Base-by-base conservation (phyloP, 148 eudicot genomes). In the Fallopia convolvulus region DNA sequence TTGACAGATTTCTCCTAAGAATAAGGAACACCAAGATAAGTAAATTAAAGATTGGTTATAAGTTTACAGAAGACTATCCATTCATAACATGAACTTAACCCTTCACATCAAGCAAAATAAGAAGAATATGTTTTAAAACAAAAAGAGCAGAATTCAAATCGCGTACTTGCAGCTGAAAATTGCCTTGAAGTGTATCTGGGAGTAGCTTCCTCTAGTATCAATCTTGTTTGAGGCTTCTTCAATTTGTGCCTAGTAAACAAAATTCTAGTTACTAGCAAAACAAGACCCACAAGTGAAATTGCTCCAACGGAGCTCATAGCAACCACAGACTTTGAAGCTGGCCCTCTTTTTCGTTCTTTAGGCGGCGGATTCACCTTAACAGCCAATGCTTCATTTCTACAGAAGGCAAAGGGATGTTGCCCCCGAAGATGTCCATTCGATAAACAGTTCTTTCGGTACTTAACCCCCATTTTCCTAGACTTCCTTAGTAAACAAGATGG, bases 141-240 rank as follows among this genome's bases (percentile, higher is more conserved):
- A 42, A 20, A 52, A 6, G 14, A n/a, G 10, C 6, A n/a, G 42
- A 68, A 68, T 68, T 68, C 61, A 76, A 60, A 46, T 73, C 32
- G 20, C 97, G 86, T 87, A 93, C 98, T 91, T 79, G 97, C 92
- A 89, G 90, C 89, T 61, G 84, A 78, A 79, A 89, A 88, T 76
- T 87, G 56, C 88, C 87, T 84, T 8, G 88, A 76, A 26, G 96
- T 87, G 84, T 84, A 77, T 26, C 76, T 83, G 75, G 84, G 75
- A 20, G 89, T 79, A 13, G 84, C 86, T 79, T 87, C 86, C 85
- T 93, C 97, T n/a, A 83, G 60, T 77, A 89, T 88, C 41, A 88
- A 68, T 49, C 81, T 84, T n/a, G 87, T 85, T 47, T 60, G 83
- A 77, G 90, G 82, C 53, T 76, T 79, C 55, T 81, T 80, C 44